A percentile compares a stretch with the other conserved stretches of the same genome.
These are phyloP conservation scores for Eimeria acervulina DNA, from an alignment of 169 alveolate species.

Conservation along the genomic window DNA sequence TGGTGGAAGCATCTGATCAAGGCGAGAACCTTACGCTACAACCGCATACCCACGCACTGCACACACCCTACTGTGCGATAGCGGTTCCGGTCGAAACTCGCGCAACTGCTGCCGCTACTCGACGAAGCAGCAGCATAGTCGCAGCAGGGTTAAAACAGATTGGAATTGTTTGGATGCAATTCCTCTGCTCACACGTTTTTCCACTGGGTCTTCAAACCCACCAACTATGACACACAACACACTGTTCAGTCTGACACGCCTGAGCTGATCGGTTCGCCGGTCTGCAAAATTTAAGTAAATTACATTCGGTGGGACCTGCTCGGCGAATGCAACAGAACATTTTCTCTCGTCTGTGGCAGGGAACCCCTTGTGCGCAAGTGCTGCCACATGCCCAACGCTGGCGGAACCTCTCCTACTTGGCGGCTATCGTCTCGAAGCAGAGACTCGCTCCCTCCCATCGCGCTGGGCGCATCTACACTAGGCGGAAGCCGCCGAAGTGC, in stretches of 20 bases:
- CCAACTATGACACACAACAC: slow-evolving; percentile 1
- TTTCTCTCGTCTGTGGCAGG: slow-evolving; percentile 35
- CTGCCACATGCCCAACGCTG: slow-evolving; percentile 38
- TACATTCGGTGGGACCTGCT: slow-evolving; percentile 62
- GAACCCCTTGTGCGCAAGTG: slow-evolving; percentile 31
- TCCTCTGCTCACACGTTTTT: too few species aligned
- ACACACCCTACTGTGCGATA: neutral
- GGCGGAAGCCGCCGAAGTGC: slow-evolving; percentile 23
- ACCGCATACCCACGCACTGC: neutral
- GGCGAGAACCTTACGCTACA: neutral
- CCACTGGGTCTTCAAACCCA: neutral
- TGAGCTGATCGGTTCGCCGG: neutral
- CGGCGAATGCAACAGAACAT: slow-evolving; percentile 53
- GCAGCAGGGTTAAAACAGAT: neutral
- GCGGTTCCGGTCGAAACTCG: neutral
- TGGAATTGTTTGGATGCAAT: neutral
- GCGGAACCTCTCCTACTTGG: slow-evolving; percentile 36
- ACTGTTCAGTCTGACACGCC: neutral
- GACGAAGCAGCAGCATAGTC: slow-evolving; percentile 34
- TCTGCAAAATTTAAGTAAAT: neutral
- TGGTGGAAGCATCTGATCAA: neutral
- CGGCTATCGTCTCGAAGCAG: slow-evolving; percentile 15
- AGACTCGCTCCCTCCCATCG: slow-evolving; percentile 4
- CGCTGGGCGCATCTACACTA: slow-evolving; percentile 12
- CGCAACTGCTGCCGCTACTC: neutral